Base-by-base conservation (phyloP, 1,284 basidiomycete genomes). In the Boletus subluridellus region DNA sequence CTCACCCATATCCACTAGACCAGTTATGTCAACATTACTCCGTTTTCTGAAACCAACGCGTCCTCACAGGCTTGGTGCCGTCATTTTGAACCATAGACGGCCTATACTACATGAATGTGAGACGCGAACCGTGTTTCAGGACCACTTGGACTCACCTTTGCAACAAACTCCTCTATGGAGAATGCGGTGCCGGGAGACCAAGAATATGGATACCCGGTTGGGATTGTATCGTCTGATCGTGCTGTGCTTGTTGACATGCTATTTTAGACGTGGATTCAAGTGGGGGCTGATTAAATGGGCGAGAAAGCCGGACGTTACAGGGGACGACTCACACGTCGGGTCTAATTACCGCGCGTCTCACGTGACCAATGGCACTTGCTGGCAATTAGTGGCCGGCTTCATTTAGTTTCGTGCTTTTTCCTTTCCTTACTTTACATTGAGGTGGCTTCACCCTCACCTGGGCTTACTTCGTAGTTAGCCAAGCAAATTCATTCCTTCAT, bases 41-140 rank as follows among this genome's bases (percentile, higher is more conserved):
- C n/a, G 3, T 46, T 46, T 5, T 14, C 32, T 48, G 9, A 24
- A 48, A 17, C 34, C 0, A 7, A 57, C 42, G 32, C 30, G 26
- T 42, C 39, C 82, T 70, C 57, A 89, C 87, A 50, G 86, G 87
- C 67, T 88, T 89, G 0, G 78, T 84, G 2, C 87, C 87, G 59
- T 89, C 85, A 66, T 89, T 82, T 62, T 87, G 82, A 8, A 89
- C 82, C 86, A 89, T 86, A 24, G 86, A 88, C 1, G 87, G 87
- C 58, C 79, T 86, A 62, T 82, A 86, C 87, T 89, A 60, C 24
- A 14, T 10, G 17, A 0, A 28, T 10, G 21, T 71, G 24, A 61
- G 60, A 34, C 4, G 15, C 14, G n/a, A 51, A 41, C 4, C 28
- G 21, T 17, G 51, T 30, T 41, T 17, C 14, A 37, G 34, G 21